phyloP scores from a whole-genome alignment of 108 stramenopile species.

The Skeletonema costatum region DNA sequence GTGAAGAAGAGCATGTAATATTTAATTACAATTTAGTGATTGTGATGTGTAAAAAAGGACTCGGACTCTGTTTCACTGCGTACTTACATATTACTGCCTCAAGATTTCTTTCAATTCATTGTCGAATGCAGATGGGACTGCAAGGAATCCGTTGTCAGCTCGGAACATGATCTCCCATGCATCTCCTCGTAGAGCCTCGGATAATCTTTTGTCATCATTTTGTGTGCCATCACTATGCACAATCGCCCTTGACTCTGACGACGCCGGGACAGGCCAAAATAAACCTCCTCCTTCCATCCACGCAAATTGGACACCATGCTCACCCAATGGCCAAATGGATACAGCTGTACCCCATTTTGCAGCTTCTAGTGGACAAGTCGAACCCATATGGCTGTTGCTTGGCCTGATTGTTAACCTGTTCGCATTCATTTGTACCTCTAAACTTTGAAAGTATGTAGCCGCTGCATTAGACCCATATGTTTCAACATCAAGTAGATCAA shows the following conservation, averaged over 20 bases:
- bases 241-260: not conserved
- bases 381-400: slow-evolving; percentile 44
- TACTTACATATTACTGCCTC: not conserved
- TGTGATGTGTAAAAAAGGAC: not conserved
- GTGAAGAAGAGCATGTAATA: slow-evolving; percentile 9
- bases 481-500: slow-evolving; percentile 42
- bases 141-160: slow-evolving; percentile 45
- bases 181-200: slow-evolving; percentile 44
- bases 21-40: not conserved
- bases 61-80: not conserved
- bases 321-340: slow-evolving; percentile 59
- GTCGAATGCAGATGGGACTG: slow-evolving; percentile 35
- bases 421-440: slow-evolving; percentile 39
- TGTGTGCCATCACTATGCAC: not conserved
- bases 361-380: slow-evolving; percentile 46
- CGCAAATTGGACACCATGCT: slow-evolving; percentile 39
- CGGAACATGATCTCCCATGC: slow-evolving; percentile 54
- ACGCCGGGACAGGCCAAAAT: slow-evolving; percentile 33
- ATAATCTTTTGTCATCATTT: slow-evolving; percentile 7
- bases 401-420: slow-evolving; percentile 34
- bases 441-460: slow-evolving; percentile 42
- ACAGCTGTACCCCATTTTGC: slow-evolving; percentile 41
- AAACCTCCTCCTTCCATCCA: slow-evolving; percentile 42
- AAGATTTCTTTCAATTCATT: slow-evolving; percentile 13
- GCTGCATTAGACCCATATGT: slow-evolving; percentile 46